Percentiles rank a stretch among this genome's conserved stretches.
Conservation (phyloP, 805 yeast species). For the Monosporozyma siamensis region DNA sequence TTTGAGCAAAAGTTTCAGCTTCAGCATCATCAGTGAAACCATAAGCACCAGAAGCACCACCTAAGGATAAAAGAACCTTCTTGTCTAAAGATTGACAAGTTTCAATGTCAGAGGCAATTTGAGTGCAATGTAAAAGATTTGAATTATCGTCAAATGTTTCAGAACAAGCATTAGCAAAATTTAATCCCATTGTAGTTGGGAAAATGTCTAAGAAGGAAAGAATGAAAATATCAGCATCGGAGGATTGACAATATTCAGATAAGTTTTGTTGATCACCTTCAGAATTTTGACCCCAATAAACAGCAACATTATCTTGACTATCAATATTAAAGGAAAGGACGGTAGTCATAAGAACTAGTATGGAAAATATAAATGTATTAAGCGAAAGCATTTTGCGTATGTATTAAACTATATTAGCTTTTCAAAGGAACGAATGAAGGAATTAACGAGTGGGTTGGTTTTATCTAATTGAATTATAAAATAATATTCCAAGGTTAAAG, state of each 20-base stretch:
- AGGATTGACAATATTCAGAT: conserved; percentile 53
- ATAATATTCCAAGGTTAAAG: too few species aligned
- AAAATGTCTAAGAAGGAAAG: conserved; percentile 62
- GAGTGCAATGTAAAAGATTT: conserved; percentile 37
- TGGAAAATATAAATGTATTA: background rate
- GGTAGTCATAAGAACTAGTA: background rate
- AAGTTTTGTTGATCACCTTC: conserved; percentile 44
- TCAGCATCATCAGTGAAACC: conserved; percentile 79
- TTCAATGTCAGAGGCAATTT: conserved; percentile 58
- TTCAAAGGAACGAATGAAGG: too few species aligned
- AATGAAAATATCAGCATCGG: conserved; percentile 61
- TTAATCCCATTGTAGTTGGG: conserved; percentile 40
- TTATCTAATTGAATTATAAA: too few species aligned
- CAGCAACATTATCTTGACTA: conserved; percentile 52
- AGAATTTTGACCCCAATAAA: conserved; percentile 87
- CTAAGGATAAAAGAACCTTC: conserved; percentile 64
- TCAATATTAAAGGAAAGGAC: conserved; percentile 28
- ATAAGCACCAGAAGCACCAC: conserved; percentile 70
- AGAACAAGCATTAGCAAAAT: conserved; percentile 49
- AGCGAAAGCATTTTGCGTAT: background rate
- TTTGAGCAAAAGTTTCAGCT: conserved; percentile 52
- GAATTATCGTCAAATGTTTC: conserved; percentile 27
- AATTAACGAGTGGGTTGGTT: too few species aligned
- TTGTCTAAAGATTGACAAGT: conserved; percentile 75
- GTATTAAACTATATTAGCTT: too few species aligned